Evolutionary conservation across 495 filamentous ascomycete species (phyloP), one percentile per base, ranked within the genome.

Genomic region (Hypoxylon rickii): DNA sequence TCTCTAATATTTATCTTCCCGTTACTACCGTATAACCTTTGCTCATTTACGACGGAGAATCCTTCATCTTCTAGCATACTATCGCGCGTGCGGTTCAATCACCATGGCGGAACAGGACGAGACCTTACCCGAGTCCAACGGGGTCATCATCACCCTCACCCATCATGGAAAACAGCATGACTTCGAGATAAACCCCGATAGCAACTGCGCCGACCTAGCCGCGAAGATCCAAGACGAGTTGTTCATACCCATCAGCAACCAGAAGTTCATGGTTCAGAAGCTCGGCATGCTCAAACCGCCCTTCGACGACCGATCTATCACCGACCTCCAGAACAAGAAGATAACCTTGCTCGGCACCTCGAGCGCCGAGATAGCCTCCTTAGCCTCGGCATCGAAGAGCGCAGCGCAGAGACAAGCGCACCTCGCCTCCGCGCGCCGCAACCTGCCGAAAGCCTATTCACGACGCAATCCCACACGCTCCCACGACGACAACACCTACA

Each of bases 191-290:
- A 51, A 72, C 5, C 44, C 66, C 7, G 63, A 73, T 51, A 71
- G 80, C 19, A 86, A 82, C 7, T 70, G 86, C 40, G 42, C 79
- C 67, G 86, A 90, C 73, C 86, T 94, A 54, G 77, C 82, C 19
- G 48, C 72, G 44, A 61, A 67, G 19, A 79, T 89, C 57, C 68
- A 83, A 42, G 59, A 66, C 18, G 66, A 61, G 20, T 77, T 92
- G 21, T 79, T 78, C 46, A 86, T 94, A 51, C 86, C 89, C 2
- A 56, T 73, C 18, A 61, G 76, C 7, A 86, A 91, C 71, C 89
- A 92, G 67, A 92, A 92, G 64, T 77, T 89, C 69, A 82, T 92
- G 66, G 75, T 86, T 4, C 79, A 88, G 11, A 85, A 88, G 65
- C 76, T 84, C 44, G 86, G 88, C 33, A 71, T 89, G 45, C 76